Conservation (phyloP, 768 basidiomycete species). For the Flagelloscypha sp. region DNA sequence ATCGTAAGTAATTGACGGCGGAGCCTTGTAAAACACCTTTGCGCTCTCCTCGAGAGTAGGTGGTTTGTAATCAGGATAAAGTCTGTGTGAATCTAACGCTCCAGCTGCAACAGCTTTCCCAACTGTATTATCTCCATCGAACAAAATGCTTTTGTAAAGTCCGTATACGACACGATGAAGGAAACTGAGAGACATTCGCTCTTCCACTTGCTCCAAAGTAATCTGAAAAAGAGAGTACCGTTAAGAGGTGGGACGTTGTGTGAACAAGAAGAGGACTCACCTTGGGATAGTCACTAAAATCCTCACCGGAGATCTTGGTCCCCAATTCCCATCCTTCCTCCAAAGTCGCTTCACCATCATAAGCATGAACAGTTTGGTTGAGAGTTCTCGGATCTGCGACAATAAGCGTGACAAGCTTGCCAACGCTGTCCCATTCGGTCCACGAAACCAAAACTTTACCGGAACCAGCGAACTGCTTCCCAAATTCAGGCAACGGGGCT, state of each 20-base stretch:
- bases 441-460: too few relatives aligned
- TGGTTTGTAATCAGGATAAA: conserved; percentile 20
- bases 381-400: conserved; percentile 23
- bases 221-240: too few relatives aligned
- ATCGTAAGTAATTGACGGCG: too few relatives aligned
- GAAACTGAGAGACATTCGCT: background rate
- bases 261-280: too few relatives aligned
- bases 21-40: conserved; percentile 17
- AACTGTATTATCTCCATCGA: conserved; percentile 21
- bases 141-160: conserved; percentile 15
- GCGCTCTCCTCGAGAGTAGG: conserved; percentile 16
- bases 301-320: conserved; percentile 17
- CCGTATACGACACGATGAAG: conserved; percentile 9
- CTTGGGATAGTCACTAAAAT: conserved; percentile 8
- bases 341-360: conserved; percentile 19
- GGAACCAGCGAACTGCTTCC: too few relatives aligned
- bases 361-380: conserved; percentile 20
- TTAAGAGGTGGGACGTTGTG: too few relatives aligned
- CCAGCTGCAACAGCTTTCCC: conserved; percentile 15
- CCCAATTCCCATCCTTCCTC: conserved; percentile 15
- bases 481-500: too few relatives aligned
- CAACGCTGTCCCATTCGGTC: too few relatives aligned
- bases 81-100: conserved; percentile 19
- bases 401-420: conserved; percentile 22
- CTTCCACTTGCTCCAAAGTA: background rate